Evolutionary conservation across 2,329 filamentous ascomycete species (phyloP), one percentile per base, ranked within the genome.

Genomic region (Talaromyces sp.): DNA sequence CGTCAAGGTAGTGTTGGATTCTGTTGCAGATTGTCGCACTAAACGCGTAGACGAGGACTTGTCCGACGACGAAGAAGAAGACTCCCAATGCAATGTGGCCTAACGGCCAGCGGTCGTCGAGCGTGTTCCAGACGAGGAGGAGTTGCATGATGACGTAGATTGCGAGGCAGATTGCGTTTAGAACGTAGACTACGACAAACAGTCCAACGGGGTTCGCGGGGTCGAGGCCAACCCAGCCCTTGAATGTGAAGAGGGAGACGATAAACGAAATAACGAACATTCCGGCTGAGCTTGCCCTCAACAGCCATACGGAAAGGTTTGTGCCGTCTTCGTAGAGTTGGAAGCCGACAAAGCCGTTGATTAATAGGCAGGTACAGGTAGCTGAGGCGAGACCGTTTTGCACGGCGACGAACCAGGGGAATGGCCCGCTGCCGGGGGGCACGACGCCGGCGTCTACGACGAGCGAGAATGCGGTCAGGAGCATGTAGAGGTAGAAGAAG

Each of bases 301-400:
- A 82, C 71, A 97, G 88, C 95, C 95, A 99, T 51, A 99, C 89
- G 0, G 93, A 97, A 47, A 98, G 82, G 1, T 90, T 89, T 1
- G 95, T 99, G 60, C 95, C 95, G 73, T 99, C 95, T 79, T 99
- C 95, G 78, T 99, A 99, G 13, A 99, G 84, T 79, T 98, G 95
- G 79, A 99, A 99, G 38, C 95, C 95, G 63, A 99, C 94, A 74
- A 99, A 99, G 51, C 95, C 95, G 78, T 98, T 98, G 83, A 99
- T 93, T 72, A 98, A 82, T 64, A 99, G 83, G 76, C 91, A 96
- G 29, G 92, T 94, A 76, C 95, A 90, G 31, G 96, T 85, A 0
- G 95, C 92, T 40, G 92, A 97, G 25, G 89, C 83, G 62, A 99
- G 83, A 15, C 94, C 95, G 68, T 89, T 90, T 74, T 99, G 95